Conservation (phyloP, 139 green algal species). For the Chlamydomonas schloesseri region DNA sequence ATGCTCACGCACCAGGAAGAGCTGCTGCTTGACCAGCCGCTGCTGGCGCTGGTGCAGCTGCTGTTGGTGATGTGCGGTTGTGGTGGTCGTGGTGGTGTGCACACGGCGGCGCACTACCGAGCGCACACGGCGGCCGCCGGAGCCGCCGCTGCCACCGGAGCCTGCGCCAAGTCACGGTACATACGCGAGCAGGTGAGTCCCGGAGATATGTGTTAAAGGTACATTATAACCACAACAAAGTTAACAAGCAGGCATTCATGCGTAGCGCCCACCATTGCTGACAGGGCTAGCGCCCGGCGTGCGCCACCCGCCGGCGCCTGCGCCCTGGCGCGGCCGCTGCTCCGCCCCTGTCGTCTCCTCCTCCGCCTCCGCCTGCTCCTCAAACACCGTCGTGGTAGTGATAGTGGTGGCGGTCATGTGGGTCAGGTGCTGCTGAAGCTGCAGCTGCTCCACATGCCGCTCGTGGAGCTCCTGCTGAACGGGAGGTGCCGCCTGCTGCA, state of each 20-base stretch:
- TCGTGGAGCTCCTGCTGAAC: not conserved
- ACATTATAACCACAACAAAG: no score
- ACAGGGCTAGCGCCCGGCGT: not conserved
- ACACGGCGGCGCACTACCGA: not conserved
- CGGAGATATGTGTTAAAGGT: no score
- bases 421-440: not conserved
- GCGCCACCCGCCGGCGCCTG: not conserved
- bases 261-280: not conserved
- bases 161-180: no score
- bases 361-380: not conserved
- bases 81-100: slow-evolving; percentile 10
- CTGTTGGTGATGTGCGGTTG: no score
- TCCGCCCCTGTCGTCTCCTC: not conserved
- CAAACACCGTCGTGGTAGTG: not conserved
- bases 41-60: not conserved
- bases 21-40: not conserved
- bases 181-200: no score
- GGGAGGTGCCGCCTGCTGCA: no score
- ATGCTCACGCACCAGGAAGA: slow-evolving; percentile 4
- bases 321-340: not conserved
- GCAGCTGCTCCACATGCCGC: not conserved
- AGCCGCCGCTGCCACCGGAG: not conserved
- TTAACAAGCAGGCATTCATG: no score
- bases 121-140: not conserved
- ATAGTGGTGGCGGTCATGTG: not conserved